Conservation (phyloP, 345 rosid species). For the Theobroma cacao region DNA sequence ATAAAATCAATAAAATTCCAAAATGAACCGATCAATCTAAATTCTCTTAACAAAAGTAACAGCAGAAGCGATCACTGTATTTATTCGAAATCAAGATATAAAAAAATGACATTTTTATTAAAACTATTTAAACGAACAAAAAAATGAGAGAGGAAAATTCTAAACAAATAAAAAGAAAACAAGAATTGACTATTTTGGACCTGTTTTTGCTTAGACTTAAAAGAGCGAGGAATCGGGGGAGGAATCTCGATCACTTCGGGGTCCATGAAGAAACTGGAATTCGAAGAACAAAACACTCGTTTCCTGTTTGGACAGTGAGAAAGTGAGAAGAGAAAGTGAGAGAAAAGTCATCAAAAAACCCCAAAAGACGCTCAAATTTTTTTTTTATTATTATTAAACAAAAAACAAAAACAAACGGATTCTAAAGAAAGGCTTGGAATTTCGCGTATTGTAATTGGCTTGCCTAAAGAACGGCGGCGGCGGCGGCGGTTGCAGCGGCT, state of each 20-base stretch:
- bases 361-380: neutral
- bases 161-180: neutral
- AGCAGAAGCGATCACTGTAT: neutral
- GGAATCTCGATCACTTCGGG: constrained; percentile 66
- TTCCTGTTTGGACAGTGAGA: constrained; percentile 34
- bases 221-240: constrained; percentile 39
- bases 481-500: constrained; percentile 27
- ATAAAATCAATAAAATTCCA: constrained; percentile 4
- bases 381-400: neutral
- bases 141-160: neutral
- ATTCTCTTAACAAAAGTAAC: neutral
- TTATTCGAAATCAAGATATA: neutral
- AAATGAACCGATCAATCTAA: constrained; percentile 1
- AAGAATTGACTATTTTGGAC: constrained; percentile 24
- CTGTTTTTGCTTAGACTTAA: constrained; percentile 41
- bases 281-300: constrained; percentile 13
- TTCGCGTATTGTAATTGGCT: constrained; percentile 1
- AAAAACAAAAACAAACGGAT: neutral
- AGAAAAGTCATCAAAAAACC: neutral
- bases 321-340: constrained; percentile 4
- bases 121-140: neutral
- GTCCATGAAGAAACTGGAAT: constrained; percentile 46
- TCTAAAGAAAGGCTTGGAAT: constrained; percentile 21
- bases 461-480: neutral
- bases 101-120: neutral